phyloP scores from a whole-genome alignment of 768 basidiomycete species.

The Ramaria sp. region DNA sequence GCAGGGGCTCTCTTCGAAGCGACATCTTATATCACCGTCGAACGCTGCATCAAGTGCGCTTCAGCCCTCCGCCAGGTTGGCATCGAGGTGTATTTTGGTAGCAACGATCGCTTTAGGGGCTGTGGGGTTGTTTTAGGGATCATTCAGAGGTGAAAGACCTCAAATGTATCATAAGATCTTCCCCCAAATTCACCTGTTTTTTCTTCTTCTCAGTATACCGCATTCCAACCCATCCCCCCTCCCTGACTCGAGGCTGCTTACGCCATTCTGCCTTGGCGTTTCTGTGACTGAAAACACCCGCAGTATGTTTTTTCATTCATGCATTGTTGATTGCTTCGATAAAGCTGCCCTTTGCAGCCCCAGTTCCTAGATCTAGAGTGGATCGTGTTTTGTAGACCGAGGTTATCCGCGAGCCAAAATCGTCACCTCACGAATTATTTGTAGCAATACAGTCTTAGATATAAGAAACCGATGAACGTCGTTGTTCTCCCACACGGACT shows the following conservation, averaged over 20 bases:
- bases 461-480: too few relatives aligned
- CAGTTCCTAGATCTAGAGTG: constrained; percentile 77
- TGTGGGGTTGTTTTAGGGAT: constrained; percentile 91
- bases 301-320: constrained; percentile 37
- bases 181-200: background rate
- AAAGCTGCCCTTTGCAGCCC: constrained; percentile 41
- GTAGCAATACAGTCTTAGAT: too few relatives aligned
- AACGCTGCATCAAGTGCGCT: constrained; percentile 99
- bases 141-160: constrained; percentile 58
- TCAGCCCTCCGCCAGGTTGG: constrained; percentile 91
- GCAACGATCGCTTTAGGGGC: constrained; percentile 93
- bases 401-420: constrained; percentile 27
- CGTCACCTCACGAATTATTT: too few relatives aligned
- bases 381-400: constrained; percentile 81
- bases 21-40: constrained; percentile 93
- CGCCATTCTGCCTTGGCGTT: constrained; percentile 68
- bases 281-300: constrained; percentile 91
- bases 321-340: background rate
- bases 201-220: constrained; percentile 32
- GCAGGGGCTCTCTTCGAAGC: constrained; percentile 43
- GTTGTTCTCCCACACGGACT: too few relatives aligned
- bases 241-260: constrained; percentile 66
- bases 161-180: background rate
- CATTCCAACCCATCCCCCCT: constrained; percentile 70
- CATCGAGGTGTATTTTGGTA: constrained; percentile 87